These are phyloP conservation scores for Scheffersomyces lignosus DNA, from an alignment of 805 yeast genomes.

Conservation along the genomic window DNA sequence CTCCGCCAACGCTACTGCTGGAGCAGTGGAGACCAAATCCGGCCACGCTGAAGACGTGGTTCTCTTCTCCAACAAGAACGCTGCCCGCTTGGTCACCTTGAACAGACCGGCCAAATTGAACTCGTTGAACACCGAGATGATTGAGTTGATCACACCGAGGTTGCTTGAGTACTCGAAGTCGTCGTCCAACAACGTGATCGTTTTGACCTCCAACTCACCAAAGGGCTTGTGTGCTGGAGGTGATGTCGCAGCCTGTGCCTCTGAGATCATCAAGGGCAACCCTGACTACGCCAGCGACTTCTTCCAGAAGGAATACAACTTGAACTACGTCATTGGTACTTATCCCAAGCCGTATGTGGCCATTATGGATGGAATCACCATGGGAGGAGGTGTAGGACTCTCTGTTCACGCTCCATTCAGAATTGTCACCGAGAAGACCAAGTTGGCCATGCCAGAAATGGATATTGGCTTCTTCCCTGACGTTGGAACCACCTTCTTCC, in stretches of 20 bases:
- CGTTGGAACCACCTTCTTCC: conserved; percentile 89
- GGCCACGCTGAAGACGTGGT: conserved; percentile 51
- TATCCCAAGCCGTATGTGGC: conserved; percentile 86
- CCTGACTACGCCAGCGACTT: conserved; percentile 55
- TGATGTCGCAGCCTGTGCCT: conserved; percentile 82
- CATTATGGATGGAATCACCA: conserved; percentile 85
- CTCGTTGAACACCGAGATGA: conserved; percentile 79
- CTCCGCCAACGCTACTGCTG: conserved; percentile 3
- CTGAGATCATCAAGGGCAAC: conserved; percentile 49
- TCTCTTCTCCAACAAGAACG: conserved; percentile 58
- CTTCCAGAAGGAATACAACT: conserved; percentile 77
- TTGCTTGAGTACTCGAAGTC: conserved; percentile 76
- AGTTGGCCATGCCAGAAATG: conserved; percentile 97
- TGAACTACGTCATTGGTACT: conserved; percentile 79
- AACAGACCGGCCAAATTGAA: conserved; percentile 84
- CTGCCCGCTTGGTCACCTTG: conserved; percentile 70
- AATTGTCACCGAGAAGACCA: conserved; percentile 86
- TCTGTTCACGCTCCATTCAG: conserved; percentile 90
- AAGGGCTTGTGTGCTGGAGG: conserved; percentile 95
- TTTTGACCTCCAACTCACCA: conserved; percentile 65
- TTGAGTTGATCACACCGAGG: conserved; percentile 67
- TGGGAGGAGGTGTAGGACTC: conserved; percentile 98
- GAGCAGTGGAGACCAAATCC: neutral
- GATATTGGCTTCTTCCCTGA: conserved; percentile 96
- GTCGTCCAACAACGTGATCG: conserved; percentile 58